Percentiles rank a stretch among this genome's conserved stretches.
phyloP scores from a whole-genome alignment of 306 rosid genomes.

The Lagenaria siceraria region DNA sequence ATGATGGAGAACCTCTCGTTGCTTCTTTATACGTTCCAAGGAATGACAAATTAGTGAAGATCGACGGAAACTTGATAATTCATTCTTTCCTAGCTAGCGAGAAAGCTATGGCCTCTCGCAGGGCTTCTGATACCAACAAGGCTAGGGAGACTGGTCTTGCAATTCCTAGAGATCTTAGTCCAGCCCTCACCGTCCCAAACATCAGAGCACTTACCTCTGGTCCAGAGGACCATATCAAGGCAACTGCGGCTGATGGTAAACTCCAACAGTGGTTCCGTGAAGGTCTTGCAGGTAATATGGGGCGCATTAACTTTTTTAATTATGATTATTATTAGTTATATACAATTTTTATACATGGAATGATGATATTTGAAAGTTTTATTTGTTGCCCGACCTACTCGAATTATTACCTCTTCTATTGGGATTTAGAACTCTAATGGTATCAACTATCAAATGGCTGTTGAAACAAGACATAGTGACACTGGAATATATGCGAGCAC shows the following conservation, averaged over 20 bases:
- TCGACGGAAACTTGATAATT: constrained; percentile 91
- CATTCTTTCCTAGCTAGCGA: constrained; percentile 90
- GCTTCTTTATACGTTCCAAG: constrained; percentile 96
- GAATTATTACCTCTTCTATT: not conserved
- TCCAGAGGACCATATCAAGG: constrained; percentile 40
- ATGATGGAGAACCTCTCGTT: constrained; percentile 71
- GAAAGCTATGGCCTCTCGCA: constrained; percentile 62
- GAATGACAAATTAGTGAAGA: constrained; percentile 85
- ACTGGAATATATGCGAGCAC: not conserved
- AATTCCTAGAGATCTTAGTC: constrained; percentile 35
- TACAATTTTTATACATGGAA: not conserved
- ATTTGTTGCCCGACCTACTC: not conserved
- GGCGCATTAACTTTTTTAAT: not conserved
- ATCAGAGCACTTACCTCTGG: constrained; percentile 59
- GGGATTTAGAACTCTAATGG: not conserved
- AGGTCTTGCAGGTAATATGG: constrained; percentile 71
- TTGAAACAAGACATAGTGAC: not conserved
- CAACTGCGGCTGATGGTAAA: constrained; percentile 67
- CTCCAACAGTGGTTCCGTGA: constrained; percentile 98
- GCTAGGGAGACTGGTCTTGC: constrained; percentile 53
- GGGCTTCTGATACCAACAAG: constrained; percentile 23
- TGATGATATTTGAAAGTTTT: not conserved
- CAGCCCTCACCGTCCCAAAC: constrained; percentile 65
- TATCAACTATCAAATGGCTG: not conserved
- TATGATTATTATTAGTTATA: not conserved